phyloP scores from a whole-genome alignment of 2,329 filamentous ascomycete species.

The Ophiostoma tasmaniense region DNA sequence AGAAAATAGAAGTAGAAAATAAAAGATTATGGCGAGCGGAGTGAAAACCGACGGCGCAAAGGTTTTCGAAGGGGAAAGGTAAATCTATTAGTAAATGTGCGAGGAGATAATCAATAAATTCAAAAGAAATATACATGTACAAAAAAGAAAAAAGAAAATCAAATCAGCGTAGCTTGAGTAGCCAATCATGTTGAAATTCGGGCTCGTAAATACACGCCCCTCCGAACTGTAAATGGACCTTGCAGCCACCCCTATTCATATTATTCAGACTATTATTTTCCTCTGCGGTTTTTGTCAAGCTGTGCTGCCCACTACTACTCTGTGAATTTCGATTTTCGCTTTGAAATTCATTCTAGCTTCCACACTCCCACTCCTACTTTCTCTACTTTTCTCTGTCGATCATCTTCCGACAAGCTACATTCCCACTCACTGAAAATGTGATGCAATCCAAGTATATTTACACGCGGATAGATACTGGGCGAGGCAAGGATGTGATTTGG shows the following conservation, averaged over 20 bases:
- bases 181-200: neutral
- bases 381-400: neutral
- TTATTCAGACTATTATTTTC: neutral
- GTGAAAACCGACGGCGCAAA: neutral
- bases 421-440: neutral
- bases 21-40: neutral
- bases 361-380: neutral
- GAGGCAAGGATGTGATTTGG: slow-evolving; percentile 2
- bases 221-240: neutral
- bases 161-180: neutral
- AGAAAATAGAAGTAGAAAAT: neutral
- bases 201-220: neutral
- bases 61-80: neutral
- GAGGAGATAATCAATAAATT: neutral
- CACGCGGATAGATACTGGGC: slow-evolving; percentile 2
- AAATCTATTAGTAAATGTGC: neutral
- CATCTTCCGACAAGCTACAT: neutral
- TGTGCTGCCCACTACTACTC: neutral
- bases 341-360: neutral
- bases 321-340: neutral
- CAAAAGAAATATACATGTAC: neutral
- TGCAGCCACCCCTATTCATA: neutral
- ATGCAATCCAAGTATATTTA: neutral
- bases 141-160: neutral
- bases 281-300: neutral